Base-by-base conservation (phyloP, 495 filamentous ascomycete genomes). In the Cercophora sp. region DNA sequence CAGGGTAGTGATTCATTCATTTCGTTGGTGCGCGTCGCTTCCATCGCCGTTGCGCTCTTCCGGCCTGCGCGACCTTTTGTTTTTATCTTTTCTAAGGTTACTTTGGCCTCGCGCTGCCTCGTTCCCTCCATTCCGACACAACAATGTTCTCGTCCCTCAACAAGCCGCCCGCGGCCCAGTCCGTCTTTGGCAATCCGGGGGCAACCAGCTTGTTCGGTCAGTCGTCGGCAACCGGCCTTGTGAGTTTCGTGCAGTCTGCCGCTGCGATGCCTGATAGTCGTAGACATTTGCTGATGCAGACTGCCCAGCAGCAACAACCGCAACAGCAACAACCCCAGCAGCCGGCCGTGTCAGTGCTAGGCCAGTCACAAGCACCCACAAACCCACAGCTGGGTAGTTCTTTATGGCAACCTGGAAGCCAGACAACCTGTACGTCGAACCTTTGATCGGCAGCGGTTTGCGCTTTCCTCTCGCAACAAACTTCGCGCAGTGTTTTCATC, bases 361-460 rank as follows among this genome's bases (percentile, higher is more conserved):
- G 37, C 29, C 73, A 63, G 66, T 66, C 59, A 40, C 71, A 51
- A 63, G 61, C 50, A 52, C 67, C 51, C 49, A 39, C n/a, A 23
- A 60, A 46, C 53, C 62, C 46, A 18, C 70, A 67, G 54, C 62
- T 72, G 36, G 67, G 63, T 22, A 69, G 65, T 35, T 68, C 71
- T 29, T 63, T 78, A 47, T 78, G 75, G 75, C 70, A 77, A 40
- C 75, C 75, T 8, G 68, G 69, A 18, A 70, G 70, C 55, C 68
- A 69, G 25, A 67, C 69, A 35, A 57, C 65, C 23, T 68, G 74
- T 78, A 69, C 23, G 72, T 66, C n/a, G n/a, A n/a, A n/a, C n/a
- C n/a, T n/a, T n/a, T n/a, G n/a, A n/a, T n/a, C n/a, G n/a, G n/a
- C n/a, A n/a, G n/a, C n/a, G n/a, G n/a, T n/a, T n/a, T n/a, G n/a